A percentile compares a stretch with the other conserved stretches of the same genome.
phyloP scores from a whole-genome alignment of 768 basidiomycete species.

The Mycena latifolia region DNA sequence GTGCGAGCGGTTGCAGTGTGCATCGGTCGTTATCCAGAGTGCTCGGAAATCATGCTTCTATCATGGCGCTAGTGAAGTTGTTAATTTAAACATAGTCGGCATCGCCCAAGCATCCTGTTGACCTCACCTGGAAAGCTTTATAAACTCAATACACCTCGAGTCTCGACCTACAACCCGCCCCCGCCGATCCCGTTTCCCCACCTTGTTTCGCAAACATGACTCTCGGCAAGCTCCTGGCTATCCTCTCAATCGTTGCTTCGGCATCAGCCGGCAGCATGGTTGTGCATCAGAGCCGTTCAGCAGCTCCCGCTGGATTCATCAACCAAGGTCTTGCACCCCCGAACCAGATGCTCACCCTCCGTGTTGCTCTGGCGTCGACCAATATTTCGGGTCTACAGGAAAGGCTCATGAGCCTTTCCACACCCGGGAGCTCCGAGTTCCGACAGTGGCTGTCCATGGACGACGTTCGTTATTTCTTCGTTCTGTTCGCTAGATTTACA shows the following conservation, averaged over 20 bases:
- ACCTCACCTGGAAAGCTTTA: too few species aligned
- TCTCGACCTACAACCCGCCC: too few species aligned
- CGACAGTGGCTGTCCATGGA: slow-evolving; percentile 19
- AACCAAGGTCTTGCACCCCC: neutral
- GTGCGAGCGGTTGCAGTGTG: too few species aligned
- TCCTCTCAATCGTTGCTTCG: neutral
- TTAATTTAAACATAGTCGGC: too few species aligned
- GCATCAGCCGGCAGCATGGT: neutral
- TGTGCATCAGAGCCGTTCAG: neutral
- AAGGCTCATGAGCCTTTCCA: slow-evolving; percentile 1
- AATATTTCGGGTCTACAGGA: slow-evolving; percentile 8
- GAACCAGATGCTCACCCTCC: neutral
- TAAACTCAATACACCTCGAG: too few species aligned
- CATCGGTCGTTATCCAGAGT: too few species aligned
- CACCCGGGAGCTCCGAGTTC: slow-evolving; percentile 12
- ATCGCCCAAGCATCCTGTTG: too few species aligned
- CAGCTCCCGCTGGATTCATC: neutral
- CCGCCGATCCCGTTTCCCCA: too few species aligned
- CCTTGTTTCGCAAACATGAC: too few species aligned
- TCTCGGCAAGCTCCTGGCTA: neutral
- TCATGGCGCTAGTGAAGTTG: too few species aligned
- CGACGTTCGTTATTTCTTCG: neutral
- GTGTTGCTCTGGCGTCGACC: slow-evolving; percentile 7
- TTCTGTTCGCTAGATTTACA: neutral
- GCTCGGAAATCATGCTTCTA: too few species aligned